Evolutionary conservation across 2,329 filamentous ascomycete genomes (phyloP).

Genomic region (Trichoderma afroharzianum): DNA sequence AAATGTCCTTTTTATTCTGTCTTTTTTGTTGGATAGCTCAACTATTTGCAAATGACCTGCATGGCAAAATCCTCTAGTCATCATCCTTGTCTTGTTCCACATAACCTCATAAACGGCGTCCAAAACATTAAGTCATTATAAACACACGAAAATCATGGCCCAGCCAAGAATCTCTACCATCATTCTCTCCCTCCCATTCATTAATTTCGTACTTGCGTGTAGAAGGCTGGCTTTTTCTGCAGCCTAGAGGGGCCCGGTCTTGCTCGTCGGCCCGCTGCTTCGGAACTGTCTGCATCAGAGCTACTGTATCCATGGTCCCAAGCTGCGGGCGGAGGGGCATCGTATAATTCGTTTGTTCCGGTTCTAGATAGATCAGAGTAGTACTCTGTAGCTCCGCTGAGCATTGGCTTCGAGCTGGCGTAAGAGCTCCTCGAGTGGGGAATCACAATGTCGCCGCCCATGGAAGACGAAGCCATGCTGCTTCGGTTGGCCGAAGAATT

Average conservation of each 20-base stretch:
- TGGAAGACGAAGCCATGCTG: constrained; percentile 10
- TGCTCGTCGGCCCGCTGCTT: constrained; percentile 1
- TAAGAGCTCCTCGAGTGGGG: constrained; percentile 7
- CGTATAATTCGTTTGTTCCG: neutral
- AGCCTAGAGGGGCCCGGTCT: constrained; percentile 2
- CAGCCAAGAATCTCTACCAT: neutral
- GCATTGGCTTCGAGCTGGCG: constrained; percentile 6
- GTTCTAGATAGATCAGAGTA: constrained; percentile 9
- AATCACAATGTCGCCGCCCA: neutral
- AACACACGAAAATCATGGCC: neutral
- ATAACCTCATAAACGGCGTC: constrained; percentile 14
- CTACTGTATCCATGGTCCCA: constrained; percentile 16
- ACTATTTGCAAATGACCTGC: constrained; percentile 11
- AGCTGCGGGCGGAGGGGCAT: neutral
- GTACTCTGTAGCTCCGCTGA: neutral
- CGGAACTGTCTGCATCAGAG: constrained; percentile 10
- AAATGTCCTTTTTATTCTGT: neutral
- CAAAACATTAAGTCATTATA: constrained; percentile 15
- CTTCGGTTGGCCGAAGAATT: constrained; percentile 4
- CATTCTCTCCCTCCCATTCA: neutral
- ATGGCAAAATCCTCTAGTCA: neutral
- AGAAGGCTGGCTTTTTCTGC: constrained; percentile 7
- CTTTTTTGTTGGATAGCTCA: neutral
- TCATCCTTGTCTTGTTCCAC: neutral
- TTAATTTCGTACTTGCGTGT: neutral